Percentiles rank a stretch among this genome's conserved stretches.
Evolutionary conservation across 768 basidiomycete species (phyloP).

Genomic region (Leccinum subgranulosum): DNA sequence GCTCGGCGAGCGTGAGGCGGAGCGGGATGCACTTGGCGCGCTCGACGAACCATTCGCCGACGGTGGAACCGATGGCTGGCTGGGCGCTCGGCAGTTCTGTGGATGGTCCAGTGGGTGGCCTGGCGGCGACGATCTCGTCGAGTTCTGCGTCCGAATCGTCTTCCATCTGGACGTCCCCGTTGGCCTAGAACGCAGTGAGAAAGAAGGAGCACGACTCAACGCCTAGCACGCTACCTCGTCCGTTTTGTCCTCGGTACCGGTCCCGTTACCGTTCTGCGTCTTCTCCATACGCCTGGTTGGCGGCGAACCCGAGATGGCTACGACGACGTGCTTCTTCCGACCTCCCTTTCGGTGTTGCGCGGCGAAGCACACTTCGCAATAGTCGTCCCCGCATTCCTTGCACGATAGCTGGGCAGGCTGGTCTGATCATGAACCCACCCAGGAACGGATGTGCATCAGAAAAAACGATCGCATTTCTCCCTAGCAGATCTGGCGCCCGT

Average conservation of each 20-base stretch:
- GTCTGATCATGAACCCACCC: slow-evolving; percentile 42
- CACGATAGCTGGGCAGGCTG: slow-evolving; percentile 78
- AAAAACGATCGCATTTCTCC: background rate
- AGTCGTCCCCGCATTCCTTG: slow-evolving; percentile 67
- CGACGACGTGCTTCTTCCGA: slow-evolving; percentile 60
- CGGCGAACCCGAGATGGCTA: slow-evolving; percentile 37
- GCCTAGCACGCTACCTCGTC: slow-evolving; percentile 18
- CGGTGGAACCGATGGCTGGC: slow-evolving; percentile 54
- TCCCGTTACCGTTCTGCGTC: slow-evolving; percentile 14
- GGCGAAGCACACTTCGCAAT: slow-evolving; percentile 84
- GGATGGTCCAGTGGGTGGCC: slow-evolving; percentile 16
- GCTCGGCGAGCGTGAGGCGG: slow-evolving; percentile 69
- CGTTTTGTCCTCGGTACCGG: slow-evolving; percentile 3
- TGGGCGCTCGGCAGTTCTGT: slow-evolving; percentile 48
- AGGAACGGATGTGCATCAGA: background rate
- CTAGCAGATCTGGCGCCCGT: background rate
- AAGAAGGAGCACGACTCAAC: background rate
- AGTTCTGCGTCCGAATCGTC: slow-evolving; percentile 36
- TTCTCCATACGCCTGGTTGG: slow-evolving; percentile 6
- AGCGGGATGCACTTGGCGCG: slow-evolving; percentile 79
- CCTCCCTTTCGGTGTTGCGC: slow-evolving; percentile 82
- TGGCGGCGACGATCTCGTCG: slow-evolving; percentile 35
- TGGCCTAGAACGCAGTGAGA: slow-evolving; percentile 17
- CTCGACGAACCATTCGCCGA: slow-evolving; percentile 86
- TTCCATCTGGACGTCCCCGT: slow-evolving; percentile 35